These are phyloP conservation scores for Erythrophleum ivorense DNA, from an alignment of 331 rosid genomes.

Conservation along the genomic window DNA sequence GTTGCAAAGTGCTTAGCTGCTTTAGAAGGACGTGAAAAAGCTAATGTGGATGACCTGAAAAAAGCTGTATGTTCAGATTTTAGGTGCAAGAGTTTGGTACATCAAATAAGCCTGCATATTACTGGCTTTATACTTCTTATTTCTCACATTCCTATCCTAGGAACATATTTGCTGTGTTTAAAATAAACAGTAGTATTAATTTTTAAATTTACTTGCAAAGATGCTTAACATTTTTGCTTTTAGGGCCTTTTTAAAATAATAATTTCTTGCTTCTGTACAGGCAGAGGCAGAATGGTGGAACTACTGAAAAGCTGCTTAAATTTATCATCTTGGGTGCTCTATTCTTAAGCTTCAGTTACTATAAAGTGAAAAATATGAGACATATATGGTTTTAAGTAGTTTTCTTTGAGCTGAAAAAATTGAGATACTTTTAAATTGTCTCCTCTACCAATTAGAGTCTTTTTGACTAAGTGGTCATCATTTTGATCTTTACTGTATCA, in stretches of 20 bases:
- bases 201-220: background rate
- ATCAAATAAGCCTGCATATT: background rate
- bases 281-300: no score
- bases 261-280: no score
- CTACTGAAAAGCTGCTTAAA: background rate
- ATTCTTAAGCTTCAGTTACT: slow-evolving; percentile 13
- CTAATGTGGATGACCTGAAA: slow-evolving; percentile 86
- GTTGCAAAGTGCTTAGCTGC: slow-evolving; percentile 96
- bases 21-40: slow-evolving; percentile 95
- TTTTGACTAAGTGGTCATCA: no score
- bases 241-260: background rate
- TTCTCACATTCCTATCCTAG: background rate
- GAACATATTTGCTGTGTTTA: slow-evolving; percentile 12
- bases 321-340: slow-evolving; percentile 13
- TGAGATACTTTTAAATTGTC: no score
- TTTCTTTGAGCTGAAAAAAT: no score
- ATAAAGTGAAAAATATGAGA: background rate
- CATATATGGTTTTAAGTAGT: no score
- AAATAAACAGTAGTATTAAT: background rate
- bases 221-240: background rate
- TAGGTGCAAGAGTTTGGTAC: slow-evolving; percentile 30
- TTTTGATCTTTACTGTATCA: no score
- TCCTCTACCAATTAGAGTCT: no score
- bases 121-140: no score
- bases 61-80: slow-evolving; percentile 77